Evolutionary conservation across 345 rosid genomes (phyloP).

Genomic region (Gynandropsis gynandra): DNA sequence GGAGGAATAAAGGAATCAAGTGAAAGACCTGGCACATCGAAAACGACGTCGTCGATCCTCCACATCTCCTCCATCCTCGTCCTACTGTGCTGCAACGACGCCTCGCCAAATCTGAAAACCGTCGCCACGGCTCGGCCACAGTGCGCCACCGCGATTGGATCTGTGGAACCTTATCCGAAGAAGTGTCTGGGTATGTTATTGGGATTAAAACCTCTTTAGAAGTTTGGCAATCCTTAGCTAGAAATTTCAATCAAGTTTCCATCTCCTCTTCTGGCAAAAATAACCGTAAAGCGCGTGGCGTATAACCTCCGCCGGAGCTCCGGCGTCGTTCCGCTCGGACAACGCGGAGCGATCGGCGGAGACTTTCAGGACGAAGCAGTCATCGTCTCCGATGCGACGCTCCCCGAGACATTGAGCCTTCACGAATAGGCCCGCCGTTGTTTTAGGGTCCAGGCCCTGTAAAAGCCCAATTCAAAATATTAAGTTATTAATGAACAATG

Average conservation of each 20-base stretch:
- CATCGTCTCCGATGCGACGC: slow-evolving; percentile 67
- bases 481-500: neutral
- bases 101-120: slow-evolving; percentile 72
- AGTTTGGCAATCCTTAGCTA: too few relatives aligned
- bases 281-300: slow-evolving; percentile 92
- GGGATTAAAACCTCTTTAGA: too few relatives aligned
- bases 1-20: slow-evolving; percentile 90
- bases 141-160: slow-evolving; percentile 65
- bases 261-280: slow-evolving; percentile 86
- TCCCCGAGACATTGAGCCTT: slow-evolving; percentile 88
- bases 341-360: slow-evolving; percentile 70
- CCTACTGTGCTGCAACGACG: slow-evolving; percentile 61
- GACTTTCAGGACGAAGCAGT: slow-evolving; percentile 86
- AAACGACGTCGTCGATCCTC: slow-evolving; percentile 89
- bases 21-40: slow-evolving; percentile 82
- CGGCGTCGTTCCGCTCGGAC: slow-evolving; percentile 61
- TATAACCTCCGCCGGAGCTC: slow-evolving; percentile 77
- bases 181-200: too few relatives aligned
- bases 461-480: slow-evolving; percentile 10
- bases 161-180: too few relatives aligned
- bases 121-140: slow-evolving; percentile 87
- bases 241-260: too few relatives aligned
- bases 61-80: slow-evolving; percentile 88
- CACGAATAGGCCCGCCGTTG: slow-evolving; percentile 65
- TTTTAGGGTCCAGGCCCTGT: slow-evolving; percentile 88